These are phyloP conservation scores for Rhynchospora pubera DNA, from an alignment of 176 grass and related monocot genomes.

Conservation along the genomic window DNA sequence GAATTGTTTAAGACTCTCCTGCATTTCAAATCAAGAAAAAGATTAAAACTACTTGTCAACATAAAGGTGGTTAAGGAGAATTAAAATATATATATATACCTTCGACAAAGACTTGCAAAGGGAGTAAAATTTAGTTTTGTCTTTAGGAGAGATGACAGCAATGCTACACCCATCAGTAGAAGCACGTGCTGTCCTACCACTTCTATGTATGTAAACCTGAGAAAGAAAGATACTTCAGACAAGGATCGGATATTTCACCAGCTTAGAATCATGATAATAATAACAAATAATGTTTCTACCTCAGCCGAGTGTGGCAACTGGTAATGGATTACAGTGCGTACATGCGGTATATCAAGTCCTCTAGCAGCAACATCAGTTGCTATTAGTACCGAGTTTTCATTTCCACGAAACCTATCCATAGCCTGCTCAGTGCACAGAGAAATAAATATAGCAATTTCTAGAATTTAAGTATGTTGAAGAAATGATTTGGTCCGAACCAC, in stretches of 20 bases:
- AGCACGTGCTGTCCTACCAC: slow-evolving; percentile 85
- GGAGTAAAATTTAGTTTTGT: slow-evolving; percentile 80
- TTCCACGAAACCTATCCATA: slow-evolving; percentile 81
- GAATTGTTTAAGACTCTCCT: slow-evolving; percentile 90
- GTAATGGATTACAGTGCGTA: slow-evolving; percentile 89
- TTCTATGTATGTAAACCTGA: slow-evolving; percentile 96
- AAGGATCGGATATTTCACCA: slow-evolving; percentile 13
- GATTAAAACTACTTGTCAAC: slow-evolving; percentile 5
- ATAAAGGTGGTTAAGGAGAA: slow-evolving; percentile 1
- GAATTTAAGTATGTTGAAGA: slow-evolving; percentile 4
- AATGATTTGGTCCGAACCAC: not conserved
- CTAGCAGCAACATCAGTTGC: slow-evolving; percentile 89
- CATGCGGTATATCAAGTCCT: slow-evolving; percentile 83
- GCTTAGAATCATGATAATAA: not conserved
- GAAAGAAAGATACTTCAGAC: slow-evolving; percentile 4
- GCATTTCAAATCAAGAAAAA: slow-evolving; percentile 33
- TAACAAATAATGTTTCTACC: slow-evolving; percentile 34
- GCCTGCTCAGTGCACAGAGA: slow-evolving; percentile 37
- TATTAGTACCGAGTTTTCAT: slow-evolving; percentile 55
- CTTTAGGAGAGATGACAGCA: slow-evolving; percentile 61
- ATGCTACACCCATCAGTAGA: slow-evolving; percentile 80
- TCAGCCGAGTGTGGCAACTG: slow-evolving; percentile 86
- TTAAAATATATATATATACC: slow-evolving; percentile 39
- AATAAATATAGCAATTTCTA: slow-evolving; percentile 10
- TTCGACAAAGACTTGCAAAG: slow-evolving; percentile 85